These are phyloP conservation scores for Wickerhamomyces chaumierensis DNA, from an alignment of 805 yeast species.

Conservation along the genomic window DNA sequence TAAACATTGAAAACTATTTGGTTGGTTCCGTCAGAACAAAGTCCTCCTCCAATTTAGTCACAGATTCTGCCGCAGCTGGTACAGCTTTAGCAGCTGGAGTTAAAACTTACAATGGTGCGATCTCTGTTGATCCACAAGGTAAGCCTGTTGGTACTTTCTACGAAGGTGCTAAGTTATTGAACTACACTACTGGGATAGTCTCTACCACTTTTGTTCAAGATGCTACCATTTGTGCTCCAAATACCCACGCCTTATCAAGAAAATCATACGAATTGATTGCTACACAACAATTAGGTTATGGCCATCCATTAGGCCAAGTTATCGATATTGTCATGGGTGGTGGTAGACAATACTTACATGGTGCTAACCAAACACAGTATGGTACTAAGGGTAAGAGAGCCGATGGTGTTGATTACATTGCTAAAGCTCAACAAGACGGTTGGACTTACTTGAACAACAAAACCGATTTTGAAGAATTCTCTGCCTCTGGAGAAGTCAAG, in stretches of 20 bases:
- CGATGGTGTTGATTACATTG: constrained; percentile 58
- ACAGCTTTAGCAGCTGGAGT: constrained; percentile 82
- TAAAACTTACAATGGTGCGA: constrained; percentile 84
- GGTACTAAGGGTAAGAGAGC: constrained; percentile 44
- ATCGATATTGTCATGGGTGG: constrained; percentile 86
- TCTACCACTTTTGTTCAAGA: constrained; percentile 88
- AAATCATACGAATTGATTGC: constrained; percentile 75
- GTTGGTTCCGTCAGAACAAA: constrained; percentile 83
- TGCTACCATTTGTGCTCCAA: constrained; percentile 88
- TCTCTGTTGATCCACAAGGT: constrained; percentile 63
- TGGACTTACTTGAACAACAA: constrained; percentile 58
- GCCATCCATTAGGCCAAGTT: constrained; percentile 62
- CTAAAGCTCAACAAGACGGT: constrained; percentile 47
- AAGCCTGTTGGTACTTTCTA: constrained; percentile 75
- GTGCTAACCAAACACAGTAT: constrained; percentile 24
- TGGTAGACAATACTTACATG: constrained; percentile 75
- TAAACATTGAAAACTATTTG: constrained; percentile 54
- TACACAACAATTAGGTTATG: constrained; percentile 64
- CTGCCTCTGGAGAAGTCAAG: constrained; percentile 39
- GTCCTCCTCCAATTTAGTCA: constrained; percentile 61
- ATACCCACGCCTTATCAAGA: constrained; percentile 66
- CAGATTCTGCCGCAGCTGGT: constrained; percentile 96
- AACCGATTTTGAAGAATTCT: constrained; percentile 37
- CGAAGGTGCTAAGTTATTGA: constrained; percentile 75
- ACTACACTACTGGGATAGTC: constrained; percentile 77